phyloP scores from a whole-genome alignment of 108 stramenopile genomes.

The Cyclotella baltica region DNA sequence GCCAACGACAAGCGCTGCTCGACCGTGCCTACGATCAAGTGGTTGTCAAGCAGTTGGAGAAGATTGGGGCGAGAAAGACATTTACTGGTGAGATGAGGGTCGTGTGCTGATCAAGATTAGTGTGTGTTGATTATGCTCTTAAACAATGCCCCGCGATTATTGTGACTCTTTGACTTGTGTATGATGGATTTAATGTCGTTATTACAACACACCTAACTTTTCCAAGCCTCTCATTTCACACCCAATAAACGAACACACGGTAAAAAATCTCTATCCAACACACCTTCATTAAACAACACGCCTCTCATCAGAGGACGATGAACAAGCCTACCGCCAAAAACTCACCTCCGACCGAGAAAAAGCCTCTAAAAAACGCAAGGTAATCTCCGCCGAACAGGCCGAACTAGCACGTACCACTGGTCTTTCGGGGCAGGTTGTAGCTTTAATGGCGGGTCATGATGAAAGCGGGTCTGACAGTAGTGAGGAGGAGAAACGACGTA shows the following conservation, averaged over 20 bases:
- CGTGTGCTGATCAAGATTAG: neutral
- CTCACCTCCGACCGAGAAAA: slow-evolving; percentile 45
- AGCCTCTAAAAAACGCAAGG: slow-evolving; percentile 53
- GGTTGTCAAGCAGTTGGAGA: slow-evolving; percentile 45
- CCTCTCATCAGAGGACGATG: slow-evolving; percentile 50
- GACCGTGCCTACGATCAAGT: slow-evolving; percentile 59
- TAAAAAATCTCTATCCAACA: too few relatives aligned
- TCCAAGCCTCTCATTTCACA: too few relatives aligned
- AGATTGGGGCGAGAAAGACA: slow-evolving; percentile 43
- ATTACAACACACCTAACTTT: too few relatives aligned
- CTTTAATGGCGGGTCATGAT: slow-evolving; percentile 55
- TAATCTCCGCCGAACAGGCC: slow-evolving; percentile 51
- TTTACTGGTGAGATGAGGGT: slow-evolving; percentile 36
- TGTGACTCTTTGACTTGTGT: too few relatives aligned
- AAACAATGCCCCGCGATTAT: too few relatives aligned
- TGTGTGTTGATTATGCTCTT: neutral
- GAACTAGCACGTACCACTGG: slow-evolving; percentile 57
- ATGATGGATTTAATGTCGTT: too few relatives aligned
- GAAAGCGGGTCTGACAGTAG: neutral
- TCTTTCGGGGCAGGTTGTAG: slow-evolving; percentile 61
- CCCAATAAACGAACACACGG: too few relatives aligned
- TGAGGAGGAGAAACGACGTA: slow-evolving; percentile 21
- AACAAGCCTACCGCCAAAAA: slow-evolving; percentile 43
- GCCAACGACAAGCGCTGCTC: slow-evolving; percentile 46
- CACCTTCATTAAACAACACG: too few relatives aligned